Conservation (phyloP, 2,329 filamentous ascomycete species). For the Geosmithia flava region DNA sequence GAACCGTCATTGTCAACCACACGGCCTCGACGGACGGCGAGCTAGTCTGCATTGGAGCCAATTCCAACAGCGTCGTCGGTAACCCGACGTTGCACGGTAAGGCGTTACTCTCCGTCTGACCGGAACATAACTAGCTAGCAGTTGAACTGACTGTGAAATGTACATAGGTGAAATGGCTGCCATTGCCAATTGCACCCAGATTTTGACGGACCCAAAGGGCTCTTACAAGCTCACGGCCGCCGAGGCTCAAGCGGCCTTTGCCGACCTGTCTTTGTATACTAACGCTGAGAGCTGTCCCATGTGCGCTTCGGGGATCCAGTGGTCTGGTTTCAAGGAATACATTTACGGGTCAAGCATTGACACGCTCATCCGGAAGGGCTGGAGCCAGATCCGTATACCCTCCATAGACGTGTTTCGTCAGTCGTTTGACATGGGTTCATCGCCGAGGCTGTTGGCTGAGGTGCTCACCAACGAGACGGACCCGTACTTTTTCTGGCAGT, state of each 20-base stretch:
- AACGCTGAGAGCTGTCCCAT: not conserved
- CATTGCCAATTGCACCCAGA: not conserved
- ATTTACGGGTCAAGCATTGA: not conserved
- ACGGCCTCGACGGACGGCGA: not conserved
- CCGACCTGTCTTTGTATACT: not conserved
- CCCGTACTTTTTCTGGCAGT: not conserved
- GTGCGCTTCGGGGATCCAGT: not conserved
- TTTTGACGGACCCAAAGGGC: not conserved
- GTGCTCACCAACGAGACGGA: not conserved
- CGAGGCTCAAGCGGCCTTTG: not conserved
- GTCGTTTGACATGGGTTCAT: not conserved
- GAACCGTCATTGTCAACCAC: not conserved
- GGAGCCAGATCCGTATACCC: not conserved
- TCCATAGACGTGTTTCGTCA: not conserved
- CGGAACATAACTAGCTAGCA: no score
- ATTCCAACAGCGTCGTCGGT: not conserved
- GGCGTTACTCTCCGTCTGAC: not conserved
- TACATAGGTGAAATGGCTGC: not conserved
- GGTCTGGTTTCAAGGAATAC: not conserved
- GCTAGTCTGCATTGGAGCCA: not conserved
- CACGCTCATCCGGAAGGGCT: not conserved
- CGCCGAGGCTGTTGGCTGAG: not conserved
- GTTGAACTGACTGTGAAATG: not conserved
- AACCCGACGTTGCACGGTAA: not conserved
- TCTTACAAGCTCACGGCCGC: not conserved